Evolutionary conservation across 352 stramenopile species (phyloP), one percentile per base, ranked within the genome.

Genomic region (Blastocystis sp.): DNA sequence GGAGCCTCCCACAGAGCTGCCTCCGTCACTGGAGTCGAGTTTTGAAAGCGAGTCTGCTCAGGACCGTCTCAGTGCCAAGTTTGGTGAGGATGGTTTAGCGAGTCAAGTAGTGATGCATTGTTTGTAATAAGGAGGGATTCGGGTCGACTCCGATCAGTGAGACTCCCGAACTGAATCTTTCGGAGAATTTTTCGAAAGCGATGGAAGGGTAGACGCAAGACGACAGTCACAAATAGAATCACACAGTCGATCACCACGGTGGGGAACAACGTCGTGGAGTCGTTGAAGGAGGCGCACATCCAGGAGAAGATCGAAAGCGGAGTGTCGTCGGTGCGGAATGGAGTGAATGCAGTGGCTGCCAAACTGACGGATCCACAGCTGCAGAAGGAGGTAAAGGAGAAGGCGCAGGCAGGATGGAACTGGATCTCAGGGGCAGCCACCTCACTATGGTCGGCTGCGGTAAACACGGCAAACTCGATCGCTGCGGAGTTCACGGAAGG

Each of bases 1-100:
- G 39, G 77, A 88, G 29, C 77, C 77, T 11, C 77, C 77, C 5
- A 79, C 62, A 13, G 77, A 88, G 29, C 62, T 88, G 8, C 23
- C 77, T 2, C 20, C 20, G n/a, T 39, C 45, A 3, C 13, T 68
- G n/a, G 73, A 66, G n/a, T 23, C 29, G 23, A 69, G 26, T 26
- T 54, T 45, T 20, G 43, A 66, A 18, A 37, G 8, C 15, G 73
- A 84, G 53, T 68, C 3, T 2, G n/a, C 77, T 37, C 13, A 76
- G 23, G 41, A 64, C 18, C 55, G 77, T 39, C 37, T 88, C 34
- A 47, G 37, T 11, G 18, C 55, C 56, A 88, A 88, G 47, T 88
- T 88, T 29, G 77, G 77, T 23, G 66, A 79, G 37, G 66, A 69
- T n/a, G 77, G 66, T 45, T 37, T 88, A 43, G 66, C 41, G 29